phyloP scores from a whole-genome alignment of 306 rosid genomes.

The Acacia crassicarpa region DNA sequence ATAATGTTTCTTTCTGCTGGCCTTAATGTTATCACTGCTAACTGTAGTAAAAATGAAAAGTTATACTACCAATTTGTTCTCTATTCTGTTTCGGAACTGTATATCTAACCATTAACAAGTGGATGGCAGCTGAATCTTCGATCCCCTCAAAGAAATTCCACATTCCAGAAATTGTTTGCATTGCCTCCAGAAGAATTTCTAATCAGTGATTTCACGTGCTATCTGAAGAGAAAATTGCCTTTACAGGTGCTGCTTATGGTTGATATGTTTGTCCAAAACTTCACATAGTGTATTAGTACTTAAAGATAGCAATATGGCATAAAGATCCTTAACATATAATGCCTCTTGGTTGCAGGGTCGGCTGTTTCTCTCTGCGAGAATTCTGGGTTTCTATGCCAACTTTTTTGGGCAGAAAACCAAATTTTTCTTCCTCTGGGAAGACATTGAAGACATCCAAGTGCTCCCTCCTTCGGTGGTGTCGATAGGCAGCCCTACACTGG shows the following conservation, averaged over 20 bases:
- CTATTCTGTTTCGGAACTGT: constrained; percentile 9
- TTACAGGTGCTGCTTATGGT: constrained; percentile 58
- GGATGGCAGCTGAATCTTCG: constrained; percentile 62
- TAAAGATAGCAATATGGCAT: neutral
- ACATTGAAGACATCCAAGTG: constrained; percentile 72
- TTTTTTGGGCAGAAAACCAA: constrained; percentile 89
- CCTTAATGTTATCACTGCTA: neutral
- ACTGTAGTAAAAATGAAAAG: neutral
- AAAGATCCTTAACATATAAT: constrained; percentile 5
- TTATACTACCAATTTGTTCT: neutral
- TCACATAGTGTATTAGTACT: neutral
- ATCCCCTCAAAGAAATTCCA: constrained; percentile 86
- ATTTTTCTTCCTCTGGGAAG: constrained; percentile 93
- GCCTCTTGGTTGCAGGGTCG: constrained; percentile 66
- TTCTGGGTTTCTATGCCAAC: constrained; percentile 76
- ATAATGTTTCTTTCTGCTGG: neutral
- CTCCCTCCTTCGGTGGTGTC: constrained; percentile 77
- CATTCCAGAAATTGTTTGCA: constrained; percentile 81
- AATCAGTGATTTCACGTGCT: constrained; percentile 75
- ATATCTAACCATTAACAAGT: constrained; percentile 32
- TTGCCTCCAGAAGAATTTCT: constrained; percentile 95
- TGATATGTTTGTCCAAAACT: constrained; percentile 14
- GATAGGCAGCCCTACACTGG: constrained; percentile 76
- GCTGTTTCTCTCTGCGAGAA: constrained; percentile 78
- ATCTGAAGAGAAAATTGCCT: constrained; percentile 71